These are phyloP conservation scores for Bipolaris victoriae DNA, from an alignment of 2,329 filamentous ascomycete species.

Conservation along the genomic window DNA sequence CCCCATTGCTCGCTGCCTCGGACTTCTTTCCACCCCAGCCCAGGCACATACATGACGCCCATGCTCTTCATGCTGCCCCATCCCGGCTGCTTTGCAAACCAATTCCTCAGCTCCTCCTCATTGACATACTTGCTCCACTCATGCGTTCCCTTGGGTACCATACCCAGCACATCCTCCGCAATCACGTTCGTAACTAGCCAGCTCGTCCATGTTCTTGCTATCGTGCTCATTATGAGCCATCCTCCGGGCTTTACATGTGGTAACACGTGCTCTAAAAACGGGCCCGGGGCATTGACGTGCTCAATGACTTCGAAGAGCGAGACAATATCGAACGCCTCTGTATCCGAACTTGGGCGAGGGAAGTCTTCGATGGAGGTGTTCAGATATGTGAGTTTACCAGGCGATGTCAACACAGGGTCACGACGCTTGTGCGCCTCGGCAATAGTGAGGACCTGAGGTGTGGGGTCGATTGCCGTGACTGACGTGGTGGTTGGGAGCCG, in stretches of 20 bases:
- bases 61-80: slow-evolving; percentile 63
- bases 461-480: slow-evolving; percentile 81
- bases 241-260: slow-evolving; percentile 86
- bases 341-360: slow-evolving; percentile 34
- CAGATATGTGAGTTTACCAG: slow-evolving; percentile 68
- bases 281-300: slow-evolving; percentile 78
- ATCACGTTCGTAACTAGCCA: slow-evolving; percentile 93
- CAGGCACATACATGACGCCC: slow-evolving; percentile 90
- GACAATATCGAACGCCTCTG: slow-evolving; percentile 74
- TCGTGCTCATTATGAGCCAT: slow-evolving; percentile 92
- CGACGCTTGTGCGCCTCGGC: slow-evolving; percentile 76
- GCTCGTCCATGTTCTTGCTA: slow-evolving; percentile 84
- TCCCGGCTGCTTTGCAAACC: slow-evolving; percentile 52
- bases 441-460: slow-evolving; percentile 73
- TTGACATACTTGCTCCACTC: slow-evolving; percentile 98
- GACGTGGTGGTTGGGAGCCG: slow-evolving; percentile 66
- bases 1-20: slow-evolving; percentile 81
- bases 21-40: slow-evolving; percentile 86
- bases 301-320: slow-evolving; percentile 94
- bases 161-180: slow-evolving; percentile 83
- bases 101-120: slow-evolving; percentile 70
- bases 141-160: slow-evolving; percentile 92
- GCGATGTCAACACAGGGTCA: slow-evolving; percentile 71
- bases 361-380: slow-evolving; percentile 80
- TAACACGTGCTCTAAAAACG: slow-evolving; percentile 74